Conservation (phyloP, 495 filamentous ascomycete genomes). For the Aspergillus sclerotioniger region DNA sequence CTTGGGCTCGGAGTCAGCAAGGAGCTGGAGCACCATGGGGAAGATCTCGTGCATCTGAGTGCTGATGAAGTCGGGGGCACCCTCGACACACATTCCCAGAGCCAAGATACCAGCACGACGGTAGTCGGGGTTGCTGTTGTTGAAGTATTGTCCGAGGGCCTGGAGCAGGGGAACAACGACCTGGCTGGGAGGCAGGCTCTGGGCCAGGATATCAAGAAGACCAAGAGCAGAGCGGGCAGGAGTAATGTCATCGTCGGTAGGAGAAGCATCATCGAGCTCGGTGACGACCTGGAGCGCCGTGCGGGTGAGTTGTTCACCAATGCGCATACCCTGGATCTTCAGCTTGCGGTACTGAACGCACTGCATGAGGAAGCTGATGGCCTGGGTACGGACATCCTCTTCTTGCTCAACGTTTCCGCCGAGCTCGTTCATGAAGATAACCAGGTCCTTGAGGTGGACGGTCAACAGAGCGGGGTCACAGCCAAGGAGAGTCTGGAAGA, state of each 20-base stretch:
- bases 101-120: conserved; percentile 89
- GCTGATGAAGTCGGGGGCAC: conserved; percentile 92
- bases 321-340: conserved; percentile 83
- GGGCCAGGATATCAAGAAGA: conserved; percentile 83
- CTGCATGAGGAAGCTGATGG: conserved; percentile 91
- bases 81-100: conserved; percentile 91
- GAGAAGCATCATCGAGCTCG: conserved; percentile 70
- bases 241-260: conserved; percentile 83
- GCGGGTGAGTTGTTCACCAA: conserved; percentile 81
- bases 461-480: conserved; percentile 83
- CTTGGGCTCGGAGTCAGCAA: conserved; percentile 75
- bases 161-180: conserved; percentile 92
- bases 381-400: conserved; percentile 84
- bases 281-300: conserved; percentile 85
- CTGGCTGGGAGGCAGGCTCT: conserved; percentile 85
- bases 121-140: conserved; percentile 66
- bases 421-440: conserved; percentile 92
- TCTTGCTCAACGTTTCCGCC: conserved; percentile 69
- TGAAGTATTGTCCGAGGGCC: conserved; percentile 76
- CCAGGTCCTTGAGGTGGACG: conserved; percentile 81
- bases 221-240: conserved; percentile 82
- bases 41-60: conserved; percentile 85
- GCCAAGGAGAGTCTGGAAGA: conserved; percentile 92
- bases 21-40: conserved; percentile 78
- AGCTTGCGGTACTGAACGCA: conserved; percentile 87